Base-by-base conservation (phyloP, 345 rosid genomes). In the Brassica napus region DNA sequence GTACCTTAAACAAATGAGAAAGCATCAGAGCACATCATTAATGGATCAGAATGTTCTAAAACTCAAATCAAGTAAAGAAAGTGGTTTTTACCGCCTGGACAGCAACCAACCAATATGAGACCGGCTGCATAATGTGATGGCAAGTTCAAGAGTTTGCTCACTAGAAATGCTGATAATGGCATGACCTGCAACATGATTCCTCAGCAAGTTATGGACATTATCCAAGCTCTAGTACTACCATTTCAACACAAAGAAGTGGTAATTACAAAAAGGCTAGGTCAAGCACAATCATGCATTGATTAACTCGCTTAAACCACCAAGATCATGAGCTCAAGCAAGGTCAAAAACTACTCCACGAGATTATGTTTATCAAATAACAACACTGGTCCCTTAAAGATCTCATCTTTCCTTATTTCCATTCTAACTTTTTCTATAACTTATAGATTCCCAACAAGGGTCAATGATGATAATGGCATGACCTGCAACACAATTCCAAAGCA, bases 91-190 rank as follows among this genome's bases (percentile, higher is more conserved):
- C 98, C 98, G 65, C 95, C 97, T 74, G 98, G 97, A 79, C 97
- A 94, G 82, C 97, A 94, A 78, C 88, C 89, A 71, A 92, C 98
- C 82, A 94, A 82, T 76, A 94, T 94, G 70, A 94, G 88, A 81
- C 97, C 98, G 52, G 97, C 98, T 61, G 97, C 97, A 82, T 89
- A 92, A 86, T 92, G 77, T 15, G 97, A 84, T 65, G 97, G 98
- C 74, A 94, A 82, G 77, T 89, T 86, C 75, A 94, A 84, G 70
- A 94, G 85, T 82, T 91, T 94, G 86, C 98, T 88, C 79, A 92
- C 84, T 44, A 94, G 73, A 86, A 63, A 91, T 23, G 84, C 98
- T 64, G 97, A 92, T 76, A 92, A 59, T 4, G 98, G 97, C 98
- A 94, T 94, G 58, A 94, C 84, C 98, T 92, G 84, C 71, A 83